Base-by-base conservation (phyloP, 2,329 filamentous ascomycete genomes). In the Arthroderma sp. region DNA sequence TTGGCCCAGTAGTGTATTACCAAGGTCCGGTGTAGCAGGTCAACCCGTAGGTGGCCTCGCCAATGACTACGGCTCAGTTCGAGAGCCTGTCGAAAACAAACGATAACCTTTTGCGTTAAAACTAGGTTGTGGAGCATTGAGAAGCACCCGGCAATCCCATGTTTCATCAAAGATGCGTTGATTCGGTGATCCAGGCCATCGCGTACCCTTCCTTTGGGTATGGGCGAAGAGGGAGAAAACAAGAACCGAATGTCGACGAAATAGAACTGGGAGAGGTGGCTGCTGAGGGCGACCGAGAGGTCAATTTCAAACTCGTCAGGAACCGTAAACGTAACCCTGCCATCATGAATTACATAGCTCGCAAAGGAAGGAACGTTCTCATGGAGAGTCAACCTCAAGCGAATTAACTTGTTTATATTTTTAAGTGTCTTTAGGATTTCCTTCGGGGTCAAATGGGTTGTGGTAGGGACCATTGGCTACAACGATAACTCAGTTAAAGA, bases 221-320 rank as follows among this genome's bases (percentile, higher is more conserved):
- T 64, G 0, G 83, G 73, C 0, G 73, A 68, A 5, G 79, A 72
- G 1, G 89, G 89, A 6, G 69, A 72, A 60, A 94, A 98, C 9
- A 80, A 68, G 54, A 94, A 87, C 48, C 88, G 78, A 55, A 96
- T 80, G 61, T 96, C 88, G 50, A 96, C 84, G 58, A 96, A 94
- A 72, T 83, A 95, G 58, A 94, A 93, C 55, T 93, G 88, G 44
- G 83, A 82, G 30, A 79, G 71, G 11, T 80, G 77, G 52, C 91
- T 82, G 58, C 96, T 88, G 53, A 88, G 83, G 11, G 84, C 86
- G 50, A 96, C 83, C 1, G 87, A 88, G 42, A 98, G 74, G 59
- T 96, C 91, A 15, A 96, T 77, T 61, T 96, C 89, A 55, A 95
- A 95, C 61, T 96, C 89, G 43, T 77, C 77, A 2, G 77, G 68